Evolutionary conservation across 768 basidiomycete genomes (phyloP).

Genomic region (Psilocybe sp.): DNA sequence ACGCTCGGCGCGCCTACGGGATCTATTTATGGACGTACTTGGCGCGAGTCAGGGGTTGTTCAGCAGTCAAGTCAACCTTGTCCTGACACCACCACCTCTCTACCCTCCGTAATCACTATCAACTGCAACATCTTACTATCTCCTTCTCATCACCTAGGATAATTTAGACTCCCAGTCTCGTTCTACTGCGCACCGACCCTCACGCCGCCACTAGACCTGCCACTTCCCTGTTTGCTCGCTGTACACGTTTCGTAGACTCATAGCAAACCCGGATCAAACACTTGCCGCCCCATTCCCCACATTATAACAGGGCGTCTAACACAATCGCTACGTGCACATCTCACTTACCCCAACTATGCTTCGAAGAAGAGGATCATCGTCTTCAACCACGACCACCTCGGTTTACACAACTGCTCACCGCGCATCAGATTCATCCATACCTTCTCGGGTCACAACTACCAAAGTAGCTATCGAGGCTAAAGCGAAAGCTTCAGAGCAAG

Average conservation of each 20-base stretch:
- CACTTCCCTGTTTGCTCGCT: too few species aligned
- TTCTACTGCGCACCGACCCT: too few species aligned
- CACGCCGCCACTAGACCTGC: too few species aligned
- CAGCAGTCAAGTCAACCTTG: too few species aligned
- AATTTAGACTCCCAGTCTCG: too few species aligned
- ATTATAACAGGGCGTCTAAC: neutral
- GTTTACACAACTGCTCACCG: conserved; percentile 33
- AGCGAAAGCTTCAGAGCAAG: too few species aligned
- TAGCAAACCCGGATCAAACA: too few species aligned
- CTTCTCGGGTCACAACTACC: neutral
- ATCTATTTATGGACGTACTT: conserved; percentile 44
- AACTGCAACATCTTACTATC: neutral
- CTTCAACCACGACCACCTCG: too few species aligned
- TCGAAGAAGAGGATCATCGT: neutral
- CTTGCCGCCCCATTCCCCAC: too few species aligned
- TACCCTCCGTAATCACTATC: neutral
- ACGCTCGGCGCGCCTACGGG: neutral
- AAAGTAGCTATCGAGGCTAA: neutral
- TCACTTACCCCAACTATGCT: neutral
- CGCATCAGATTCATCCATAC: conserved; percentile 36
- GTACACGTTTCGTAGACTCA: too few species aligned
- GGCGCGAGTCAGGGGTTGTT: conserved; percentile 22
- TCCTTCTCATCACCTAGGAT: neutral
- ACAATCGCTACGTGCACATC: neutral
- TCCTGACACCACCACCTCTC: too few species aligned